phyloP scores from a whole-genome alignment of 2,329 filamentous ascomycete genomes.

The Beauveria caledonica region DNA sequence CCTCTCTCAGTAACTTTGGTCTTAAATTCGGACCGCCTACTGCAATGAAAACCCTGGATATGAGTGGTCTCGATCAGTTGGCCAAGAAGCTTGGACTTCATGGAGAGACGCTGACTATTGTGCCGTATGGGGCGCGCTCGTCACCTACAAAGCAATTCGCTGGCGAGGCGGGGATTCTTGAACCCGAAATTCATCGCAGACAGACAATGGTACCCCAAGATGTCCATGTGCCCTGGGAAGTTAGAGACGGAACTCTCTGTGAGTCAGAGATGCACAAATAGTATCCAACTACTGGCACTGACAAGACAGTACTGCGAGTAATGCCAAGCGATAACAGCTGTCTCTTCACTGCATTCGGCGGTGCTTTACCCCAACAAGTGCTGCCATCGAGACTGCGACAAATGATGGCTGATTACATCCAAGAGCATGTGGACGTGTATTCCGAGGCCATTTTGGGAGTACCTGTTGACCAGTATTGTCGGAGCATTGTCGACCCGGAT shows the following conservation, averaged over 20 bases:
- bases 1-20: slow-evolving; percentile 57
- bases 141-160: slow-evolving; percentile 9
- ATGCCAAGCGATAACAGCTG: slow-evolving; percentile 98
- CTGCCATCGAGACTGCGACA: slow-evolving; percentile 54
- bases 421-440: slow-evolving; percentile 63
- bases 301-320: slow-evolving; percentile 61
- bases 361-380: slow-evolving; percentile 56
- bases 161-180: not conserved
- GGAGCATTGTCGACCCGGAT: slow-evolving; percentile 70
- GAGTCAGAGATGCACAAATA: slow-evolving; percentile 14
- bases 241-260: slow-evolving; percentile 44
- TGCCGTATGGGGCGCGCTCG: slow-evolving; percentile 28
- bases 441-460: slow-evolving; percentile 68
- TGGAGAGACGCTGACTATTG: slow-evolving; percentile 43
- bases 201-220: slow-evolving; percentile 16
- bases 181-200: slow-evolving; percentile 6
- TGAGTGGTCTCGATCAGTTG: slow-evolving; percentile 41
- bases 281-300: not conserved
- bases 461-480: slow-evolving; percentile 66
- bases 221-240: slow-evolving; percentile 39
- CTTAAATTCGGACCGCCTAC: slow-evolving; percentile 77
- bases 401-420: slow-evolving; percentile 72
- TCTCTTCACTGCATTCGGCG: slow-evolving; percentile 83
- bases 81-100: slow-evolving; percentile 41
- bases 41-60: slow-evolving; percentile 55